Conservation (phyloP, 768 basidiomycete genomes). For the Baorangia bicolor region DNA sequence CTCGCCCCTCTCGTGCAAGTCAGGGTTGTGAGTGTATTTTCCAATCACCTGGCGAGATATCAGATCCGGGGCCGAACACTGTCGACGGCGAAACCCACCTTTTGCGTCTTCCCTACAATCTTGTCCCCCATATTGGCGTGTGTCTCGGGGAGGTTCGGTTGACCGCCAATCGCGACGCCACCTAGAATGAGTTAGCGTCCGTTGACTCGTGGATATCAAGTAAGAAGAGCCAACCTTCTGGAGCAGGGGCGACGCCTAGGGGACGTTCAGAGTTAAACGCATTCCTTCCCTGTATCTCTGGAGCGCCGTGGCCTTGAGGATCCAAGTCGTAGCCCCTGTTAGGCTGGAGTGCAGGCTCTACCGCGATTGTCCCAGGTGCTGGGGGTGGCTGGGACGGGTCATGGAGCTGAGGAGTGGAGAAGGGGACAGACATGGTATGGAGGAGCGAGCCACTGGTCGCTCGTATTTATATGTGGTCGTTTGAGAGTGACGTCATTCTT, state of each 20-base stretch:
- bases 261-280: constrained; percentile 37
- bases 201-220: neutral
- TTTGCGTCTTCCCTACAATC: constrained; percentile 56
- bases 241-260: constrained; percentile 35
- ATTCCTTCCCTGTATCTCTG: constrained; percentile 10
- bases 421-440: constrained; percentile 24
- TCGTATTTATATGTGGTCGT: constrained; percentile 13
- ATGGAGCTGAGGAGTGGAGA: constrained; percentile 43
- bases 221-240: constrained; percentile 28
- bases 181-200: constrained; percentile 10
- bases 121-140: constrained; percentile 51
- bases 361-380: constrained; percentile 10
- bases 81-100: constrained; percentile 35
- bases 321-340: neutral
- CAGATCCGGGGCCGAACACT: neutral
- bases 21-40: constrained; percentile 46
- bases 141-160: constrained; percentile 27
- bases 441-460: neutral
- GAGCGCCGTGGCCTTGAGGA: neutral
- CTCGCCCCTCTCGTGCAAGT: constrained; percentile 55
- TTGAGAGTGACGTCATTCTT: constrained; percentile 16
- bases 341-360: neutral
- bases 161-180: constrained; percentile 28
- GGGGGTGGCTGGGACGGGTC: constrained; percentile 49
- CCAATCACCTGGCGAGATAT: constrained; percentile 42